Conservation (phyloP, 805 yeast species). For the Candida jianshihensis region DNA sequence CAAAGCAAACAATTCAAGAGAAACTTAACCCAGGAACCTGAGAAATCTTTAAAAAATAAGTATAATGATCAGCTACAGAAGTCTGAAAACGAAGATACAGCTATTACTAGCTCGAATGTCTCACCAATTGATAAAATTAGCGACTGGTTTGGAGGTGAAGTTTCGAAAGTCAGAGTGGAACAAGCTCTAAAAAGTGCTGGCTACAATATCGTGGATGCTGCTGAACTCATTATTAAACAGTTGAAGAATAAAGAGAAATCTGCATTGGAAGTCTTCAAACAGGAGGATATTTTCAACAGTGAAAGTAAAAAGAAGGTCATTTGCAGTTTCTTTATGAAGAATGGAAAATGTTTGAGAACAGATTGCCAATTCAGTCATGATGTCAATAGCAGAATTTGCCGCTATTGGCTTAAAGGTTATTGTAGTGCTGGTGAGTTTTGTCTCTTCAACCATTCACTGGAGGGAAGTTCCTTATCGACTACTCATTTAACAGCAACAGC, state of each 20-base stretch:
- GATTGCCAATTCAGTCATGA: constrained; percentile 44
- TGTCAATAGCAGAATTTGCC: constrained; percentile 32
- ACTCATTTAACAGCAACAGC: constrained; percentile 2
- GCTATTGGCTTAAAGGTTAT: constrained; percentile 39
- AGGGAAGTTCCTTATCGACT: background rate
- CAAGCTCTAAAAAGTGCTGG: constrained; percentile 30
- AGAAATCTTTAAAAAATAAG: constrained; percentile 6
- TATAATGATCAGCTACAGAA: constrained; percentile 14
- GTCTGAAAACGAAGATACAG: too few species aligned
- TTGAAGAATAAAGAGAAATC: constrained; percentile 6
- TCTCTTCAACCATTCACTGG: constrained; percentile 29
- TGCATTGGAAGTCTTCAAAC: too few species aligned
- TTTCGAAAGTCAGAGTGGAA: constrained; percentile 27
- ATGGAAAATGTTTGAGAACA: constrained; percentile 35
- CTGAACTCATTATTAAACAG: constrained; percentile 13
- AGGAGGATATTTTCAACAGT: constrained; percentile 4
- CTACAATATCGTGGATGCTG: constrained; percentile 27
- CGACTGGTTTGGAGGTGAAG: constrained; percentile 25
- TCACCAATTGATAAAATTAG: constrained; percentile 33
- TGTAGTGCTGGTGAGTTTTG: constrained; percentile 38
- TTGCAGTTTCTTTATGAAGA: constrained; percentile 34
- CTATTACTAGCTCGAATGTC: too few species aligned
- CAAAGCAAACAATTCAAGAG: too few species aligned
- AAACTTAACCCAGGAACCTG: too few species aligned
- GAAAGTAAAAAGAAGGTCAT: constrained; percentile 18